phyloP scores from a whole-genome alignment of 768 basidiomycete genomes.

The Cytidiella melzeri region DNA sequence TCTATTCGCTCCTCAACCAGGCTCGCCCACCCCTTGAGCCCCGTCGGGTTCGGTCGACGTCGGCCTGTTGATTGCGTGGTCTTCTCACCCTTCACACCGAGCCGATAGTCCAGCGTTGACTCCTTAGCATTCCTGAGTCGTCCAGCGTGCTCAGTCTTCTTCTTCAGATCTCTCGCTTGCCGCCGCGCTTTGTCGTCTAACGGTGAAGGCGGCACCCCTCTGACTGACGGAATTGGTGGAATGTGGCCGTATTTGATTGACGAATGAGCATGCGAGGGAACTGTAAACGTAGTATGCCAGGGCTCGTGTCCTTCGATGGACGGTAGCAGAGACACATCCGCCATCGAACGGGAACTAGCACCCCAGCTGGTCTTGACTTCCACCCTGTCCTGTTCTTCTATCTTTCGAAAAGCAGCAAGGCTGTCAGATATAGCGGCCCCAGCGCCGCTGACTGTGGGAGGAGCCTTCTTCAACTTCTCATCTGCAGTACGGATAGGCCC shows the following conservation, averaged over 20 bases:
- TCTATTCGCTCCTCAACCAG: slow-evolving; percentile 79
- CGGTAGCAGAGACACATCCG: slow-evolving; percentile 47
- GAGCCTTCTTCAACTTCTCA: slow-evolving; percentile 51
- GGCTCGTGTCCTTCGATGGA: slow-evolving; percentile 53
- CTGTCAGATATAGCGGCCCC: slow-evolving; percentile 2
- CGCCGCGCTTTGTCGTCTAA: slow-evolving; percentile 35
- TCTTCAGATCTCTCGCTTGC: slow-evolving; percentile 44
- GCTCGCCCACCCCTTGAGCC: slow-evolving; percentile 67
- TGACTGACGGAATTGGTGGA: slow-evolving; percentile 21
- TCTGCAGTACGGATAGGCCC: slow-evolving; percentile 56
- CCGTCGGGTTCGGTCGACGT: slow-evolving; percentile 46
- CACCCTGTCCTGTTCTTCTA: not conserved
- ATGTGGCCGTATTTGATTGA: slow-evolving; percentile 50
- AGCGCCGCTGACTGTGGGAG: slow-evolving; percentile 30
- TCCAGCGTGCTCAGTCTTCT: slow-evolving; percentile 46
- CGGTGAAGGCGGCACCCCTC: slow-evolving; percentile 14
- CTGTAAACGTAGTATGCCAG: slow-evolving; percentile 65
- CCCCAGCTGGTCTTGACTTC: slow-evolving; percentile 2
- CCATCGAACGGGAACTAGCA: slow-evolving; percentile 16
- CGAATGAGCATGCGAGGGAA: slow-evolving; percentile 46
- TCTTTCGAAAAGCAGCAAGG: slow-evolving; percentile 9
- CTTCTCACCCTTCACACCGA: slow-evolving; percentile 42
- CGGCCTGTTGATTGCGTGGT: not conserved
- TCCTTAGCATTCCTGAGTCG: slow-evolving; percentile 61
- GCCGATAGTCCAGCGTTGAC: slow-evolving; percentile 67